Evolutionary conservation across 73 alveolate genomes (phyloP).

Genomic region (Tetrahymena borealis): DNA sequence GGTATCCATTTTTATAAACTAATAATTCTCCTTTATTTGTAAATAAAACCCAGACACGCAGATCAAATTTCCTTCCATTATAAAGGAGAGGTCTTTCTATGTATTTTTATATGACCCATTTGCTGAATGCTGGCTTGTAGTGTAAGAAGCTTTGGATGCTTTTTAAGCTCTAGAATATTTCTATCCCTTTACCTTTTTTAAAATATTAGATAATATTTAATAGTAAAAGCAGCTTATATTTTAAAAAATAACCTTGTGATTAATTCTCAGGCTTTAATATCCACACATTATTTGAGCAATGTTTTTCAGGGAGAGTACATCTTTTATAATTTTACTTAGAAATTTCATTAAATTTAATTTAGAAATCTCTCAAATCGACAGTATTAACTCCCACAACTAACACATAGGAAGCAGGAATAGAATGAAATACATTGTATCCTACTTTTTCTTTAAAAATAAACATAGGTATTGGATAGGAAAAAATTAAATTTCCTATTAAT

Average conservation of each 20-base stretch:
- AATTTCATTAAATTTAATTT: slow-evolving; percentile 41
- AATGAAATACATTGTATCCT: slow-evolving; percentile 45
- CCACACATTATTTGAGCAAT: slow-evolving; percentile 83
- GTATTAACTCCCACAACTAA: slow-evolving; percentile 36
- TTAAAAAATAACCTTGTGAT: slow-evolving; percentile 26
- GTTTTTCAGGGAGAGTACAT: slow-evolving; percentile 63
- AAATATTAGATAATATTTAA: neutral
- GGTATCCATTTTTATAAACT: slow-evolving; percentile 73
- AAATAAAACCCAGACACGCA: slow-evolving; percentile 83
- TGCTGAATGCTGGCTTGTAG: slow-evolving; percentile 27
- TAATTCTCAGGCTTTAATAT: slow-evolving; percentile 77
- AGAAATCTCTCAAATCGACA: slow-evolving; percentile 19
- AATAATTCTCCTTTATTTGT: slow-evolving; percentile 57
- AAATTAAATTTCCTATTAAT: neutral
- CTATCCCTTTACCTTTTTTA: slow-evolving; percentile 91
- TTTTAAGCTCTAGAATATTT: slow-evolving; percentile 67
- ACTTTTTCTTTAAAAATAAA: neutral
- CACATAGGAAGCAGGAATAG: slow-evolving; percentile 60
- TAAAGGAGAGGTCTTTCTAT: slow-evolving; percentile 81
- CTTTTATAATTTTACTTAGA: slow-evolving; percentile 33
- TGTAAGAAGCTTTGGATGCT: slow-evolving; percentile 61
- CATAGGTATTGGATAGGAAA: neutral
- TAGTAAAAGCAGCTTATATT: neutral
- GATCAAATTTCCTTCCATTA: slow-evolving; percentile 84
- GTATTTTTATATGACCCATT: slow-evolving; percentile 84